phyloP scores from a whole-genome alignment of 441 rosid species.

The California macrophylla region DNA sequence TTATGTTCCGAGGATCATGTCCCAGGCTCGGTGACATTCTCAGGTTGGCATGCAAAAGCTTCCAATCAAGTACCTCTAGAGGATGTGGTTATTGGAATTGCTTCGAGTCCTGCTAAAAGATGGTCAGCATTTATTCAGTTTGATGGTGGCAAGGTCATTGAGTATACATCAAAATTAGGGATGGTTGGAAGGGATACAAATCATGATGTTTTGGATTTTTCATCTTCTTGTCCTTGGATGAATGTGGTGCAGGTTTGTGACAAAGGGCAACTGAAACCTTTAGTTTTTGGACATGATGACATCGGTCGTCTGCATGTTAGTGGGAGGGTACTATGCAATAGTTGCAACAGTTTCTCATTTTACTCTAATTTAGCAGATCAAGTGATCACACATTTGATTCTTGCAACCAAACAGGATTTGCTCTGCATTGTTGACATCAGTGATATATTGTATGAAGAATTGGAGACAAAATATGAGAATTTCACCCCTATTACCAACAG shows the following conservation, averaged over 20 bases:
- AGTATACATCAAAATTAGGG: slow-evolving; percentile 45
- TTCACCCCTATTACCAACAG: slow-evolving; percentile 38
- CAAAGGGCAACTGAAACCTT: slow-evolving; percentile 33
- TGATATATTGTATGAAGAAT: slow-evolving; percentile 52
- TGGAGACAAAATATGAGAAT: slow-evolving; percentile 41
- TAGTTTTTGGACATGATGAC: slow-evolving; percentile 78
- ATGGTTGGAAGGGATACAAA: slow-evolving; percentile 29
- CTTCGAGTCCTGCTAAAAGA: slow-evolving; percentile 49
- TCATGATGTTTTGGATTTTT: slow-evolving; percentile 32
- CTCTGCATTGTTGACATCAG: slow-evolving; percentile 62
- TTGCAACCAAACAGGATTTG: slow-evolving; percentile 75
- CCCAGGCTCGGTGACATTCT: slow-evolving; percentile 44
- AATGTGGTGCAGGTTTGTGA: slow-evolving; percentile 37
- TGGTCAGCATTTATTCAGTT: slow-evolving; percentile 68
- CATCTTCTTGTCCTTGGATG: slow-evolving; percentile 72
- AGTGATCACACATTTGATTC: slow-evolving; percentile 64
- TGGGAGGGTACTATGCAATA: slow-evolving; percentile 55
- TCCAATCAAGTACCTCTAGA: slow-evolving; percentile 38
- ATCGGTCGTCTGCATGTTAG: slow-evolving; percentile 56
- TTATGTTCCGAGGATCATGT: slow-evolving; percentile 54
- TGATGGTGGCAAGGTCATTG: slow-evolving; percentile 57
- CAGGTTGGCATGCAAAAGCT: slow-evolving; percentile 68
- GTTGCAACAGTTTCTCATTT: slow-evolving; percentile 77
- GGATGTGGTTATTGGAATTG: slow-evolving; percentile 40
- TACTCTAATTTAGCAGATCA: slow-evolving; percentile 63